Conservation (phyloP, 176 grass and related monocot species). For the Ensete ventricosum region DNA sequence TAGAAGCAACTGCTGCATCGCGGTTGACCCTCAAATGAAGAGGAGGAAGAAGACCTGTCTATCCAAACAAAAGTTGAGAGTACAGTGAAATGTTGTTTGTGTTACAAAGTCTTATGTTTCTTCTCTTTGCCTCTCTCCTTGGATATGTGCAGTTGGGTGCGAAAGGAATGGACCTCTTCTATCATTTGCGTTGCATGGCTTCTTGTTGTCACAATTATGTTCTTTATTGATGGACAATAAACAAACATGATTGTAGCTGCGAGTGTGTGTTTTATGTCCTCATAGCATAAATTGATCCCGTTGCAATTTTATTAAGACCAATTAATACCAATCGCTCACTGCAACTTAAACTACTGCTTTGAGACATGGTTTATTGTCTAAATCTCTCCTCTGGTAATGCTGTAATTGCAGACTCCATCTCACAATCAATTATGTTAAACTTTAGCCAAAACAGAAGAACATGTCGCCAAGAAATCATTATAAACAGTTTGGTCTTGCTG, state of each 20-base stretch:
- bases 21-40: not conserved
- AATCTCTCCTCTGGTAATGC: too few relatives aligned
- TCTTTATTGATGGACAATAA: too few relatives aligned
- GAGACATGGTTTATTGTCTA: too few relatives aligned
- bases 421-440: too few relatives aligned
- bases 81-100: not conserved
- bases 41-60: not conserved
- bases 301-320: too few relatives aligned
- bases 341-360: too few relatives aligned
- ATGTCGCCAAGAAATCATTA: not conserved
- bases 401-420: too few relatives aligned
- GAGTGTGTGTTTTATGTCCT: too few relatives aligned
- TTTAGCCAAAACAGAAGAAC: not conserved
- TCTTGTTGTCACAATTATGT: not conserved
- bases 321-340: too few relatives aligned
- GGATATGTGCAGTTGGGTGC: conserved; percentile 1
- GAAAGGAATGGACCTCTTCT: not conserved
- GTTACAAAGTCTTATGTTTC: not conserved
- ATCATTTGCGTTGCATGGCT: not conserved
- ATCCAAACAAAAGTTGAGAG: not conserved
- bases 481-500: not conserved
- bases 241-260: too few relatives aligned
- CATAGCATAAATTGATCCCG: too few relatives aligned
- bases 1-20: not conserved
- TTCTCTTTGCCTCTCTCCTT: not conserved